phyloP scores from a whole-genome alignment of 2,329 filamentous ascomycete species.

The Pseudogymnoascus sp. region DNA sequence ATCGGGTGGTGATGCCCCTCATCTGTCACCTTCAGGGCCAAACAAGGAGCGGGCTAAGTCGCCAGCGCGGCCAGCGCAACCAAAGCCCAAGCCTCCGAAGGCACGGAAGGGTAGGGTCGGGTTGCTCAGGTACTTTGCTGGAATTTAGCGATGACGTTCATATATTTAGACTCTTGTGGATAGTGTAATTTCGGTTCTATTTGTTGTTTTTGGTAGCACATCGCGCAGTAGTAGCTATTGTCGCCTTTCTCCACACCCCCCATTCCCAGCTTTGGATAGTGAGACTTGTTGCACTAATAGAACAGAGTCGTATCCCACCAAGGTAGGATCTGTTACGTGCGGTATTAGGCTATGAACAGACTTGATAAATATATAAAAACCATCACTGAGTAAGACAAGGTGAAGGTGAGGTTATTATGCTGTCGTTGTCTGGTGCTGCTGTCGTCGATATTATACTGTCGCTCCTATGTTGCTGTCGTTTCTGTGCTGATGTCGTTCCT shows the following conservation, averaged over 20 bases:
- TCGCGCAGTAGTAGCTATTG: neutral
- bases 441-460: too few species aligned
- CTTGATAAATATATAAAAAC: too few species aligned
- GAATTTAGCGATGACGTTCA: neutral
- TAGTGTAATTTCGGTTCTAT: neutral
- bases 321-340: too few species aligned
- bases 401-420: too few species aligned
- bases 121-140: neutral
- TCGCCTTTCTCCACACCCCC: neutral
- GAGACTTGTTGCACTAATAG: neutral
- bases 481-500: too few species aligned
- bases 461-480: too few species aligned
- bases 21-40: neutral
- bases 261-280: neutral
- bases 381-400: too few species aligned
- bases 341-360: too few species aligned
- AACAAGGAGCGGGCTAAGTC: neutral
- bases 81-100: neutral
- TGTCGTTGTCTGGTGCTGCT: too few species aligned
- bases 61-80: neutral
- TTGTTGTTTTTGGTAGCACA: neutral
- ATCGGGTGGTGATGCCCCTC: neutral
- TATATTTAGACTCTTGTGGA: neutral
- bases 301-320: neutral
- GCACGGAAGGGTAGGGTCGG: neutral